Evolutionary conservation across 805 yeast genomes (phyloP), one percentile per base, ranked within the genome.

Genomic region (Cyberlindnera mycetangii): DNA sequence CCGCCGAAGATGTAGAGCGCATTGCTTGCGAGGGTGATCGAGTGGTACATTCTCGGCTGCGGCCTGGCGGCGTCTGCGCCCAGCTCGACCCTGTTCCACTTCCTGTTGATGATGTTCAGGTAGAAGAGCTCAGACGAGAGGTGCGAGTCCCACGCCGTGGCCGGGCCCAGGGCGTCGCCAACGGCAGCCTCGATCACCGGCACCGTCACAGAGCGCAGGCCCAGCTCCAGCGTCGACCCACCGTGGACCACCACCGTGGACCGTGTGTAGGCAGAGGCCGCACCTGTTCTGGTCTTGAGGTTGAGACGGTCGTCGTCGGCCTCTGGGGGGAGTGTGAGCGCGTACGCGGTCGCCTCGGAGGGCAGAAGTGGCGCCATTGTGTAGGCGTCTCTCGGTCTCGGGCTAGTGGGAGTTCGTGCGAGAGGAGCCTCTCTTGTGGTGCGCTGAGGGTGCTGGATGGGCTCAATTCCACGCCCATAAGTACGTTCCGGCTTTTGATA

Each of bases 1-100:
- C 95, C 95, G 22, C 95, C 93, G 56, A 74, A 79, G 3, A 83
- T 54, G 58, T 75, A 85, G 3, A 84, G 47, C 35, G 72, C 69
- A 37, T 76, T 72, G 28, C 73, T 75, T 42, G 70, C 62, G 35
- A 73, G 74, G 15, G 75, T 64, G 44, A 84, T 62, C 3, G 86
- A 74, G 52, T 83, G 90, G 56, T 70, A 81, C 44, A 84, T 59
- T 40, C 95, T 67, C 11, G 59, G 53, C 8, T 30, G 38, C 30
- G 52, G 54, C 49, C 28, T 45, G 31, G 45, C 37, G 3, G 43
- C 47, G 4, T 37, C 49, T 3, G 37, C 41, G n/a, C 36, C 52
- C 11, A 69, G 52, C 4, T 58, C 60, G 0, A 73, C 67, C 37
- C 78, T 63, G 17, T 62, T 53, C 93, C 93, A 85, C 32, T 56